Conservation (phyloP, 225 moss, liverwort and hornwort genomes). For the Asterella californica region DNA sequence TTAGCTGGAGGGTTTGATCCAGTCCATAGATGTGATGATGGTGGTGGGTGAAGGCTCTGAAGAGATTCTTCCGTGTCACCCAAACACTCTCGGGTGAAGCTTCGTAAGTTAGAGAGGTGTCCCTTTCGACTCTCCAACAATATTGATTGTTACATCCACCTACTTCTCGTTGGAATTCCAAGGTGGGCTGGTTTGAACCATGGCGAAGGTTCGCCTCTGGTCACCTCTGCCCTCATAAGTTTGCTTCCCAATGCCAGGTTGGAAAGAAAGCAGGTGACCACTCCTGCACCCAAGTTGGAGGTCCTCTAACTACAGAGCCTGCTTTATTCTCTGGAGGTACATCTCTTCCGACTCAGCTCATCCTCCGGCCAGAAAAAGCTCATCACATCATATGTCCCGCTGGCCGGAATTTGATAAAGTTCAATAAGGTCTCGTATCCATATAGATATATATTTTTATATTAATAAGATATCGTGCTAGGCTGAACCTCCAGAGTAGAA, state of each 20-base stretch:
- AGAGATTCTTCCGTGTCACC: background rate
- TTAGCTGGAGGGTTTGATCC: background rate
- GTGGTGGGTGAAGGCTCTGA: background rate
- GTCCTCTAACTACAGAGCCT: background rate
- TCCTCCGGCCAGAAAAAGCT: background rate
- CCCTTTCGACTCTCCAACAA: background rate
- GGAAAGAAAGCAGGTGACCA: background rate
- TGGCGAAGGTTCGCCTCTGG: background rate
- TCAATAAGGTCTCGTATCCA: background rate
- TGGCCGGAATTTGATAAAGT: background rate
- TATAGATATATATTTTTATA: background rate
- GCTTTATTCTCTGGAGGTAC: background rate
- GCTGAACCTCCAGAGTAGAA: background rate
- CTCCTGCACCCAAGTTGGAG: background rate
- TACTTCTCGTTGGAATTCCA: background rate
- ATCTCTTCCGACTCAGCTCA: background rate
- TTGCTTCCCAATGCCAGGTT: background rate
- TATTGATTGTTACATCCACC: background rate
- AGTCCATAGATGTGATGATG: background rate
- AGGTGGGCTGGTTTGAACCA: background rate
- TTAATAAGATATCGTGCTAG: background rate
- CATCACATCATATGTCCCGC: background rate
- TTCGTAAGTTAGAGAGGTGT: background rate
- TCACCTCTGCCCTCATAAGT: background rate
- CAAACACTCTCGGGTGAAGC: background rate